phyloP scores from a whole-genome alignment of 352 stramenopile genomes.

The Globisporangium uncinulatum region DNA sequence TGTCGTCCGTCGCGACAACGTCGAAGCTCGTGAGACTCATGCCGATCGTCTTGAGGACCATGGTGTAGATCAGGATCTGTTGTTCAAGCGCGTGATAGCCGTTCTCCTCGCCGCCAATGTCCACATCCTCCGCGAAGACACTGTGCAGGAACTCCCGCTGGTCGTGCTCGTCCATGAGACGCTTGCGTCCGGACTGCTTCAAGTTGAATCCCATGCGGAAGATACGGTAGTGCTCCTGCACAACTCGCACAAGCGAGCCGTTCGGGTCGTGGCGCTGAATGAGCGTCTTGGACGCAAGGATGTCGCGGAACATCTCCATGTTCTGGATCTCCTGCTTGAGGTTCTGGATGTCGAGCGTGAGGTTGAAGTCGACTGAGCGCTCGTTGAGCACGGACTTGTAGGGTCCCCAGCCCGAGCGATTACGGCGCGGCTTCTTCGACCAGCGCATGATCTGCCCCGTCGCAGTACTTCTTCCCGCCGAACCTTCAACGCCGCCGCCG shows the following conservation, averaged over 20 bases:
- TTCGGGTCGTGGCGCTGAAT: slow-evolving; percentile 16
- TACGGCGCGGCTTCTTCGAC: slow-evolving; percentile 7
- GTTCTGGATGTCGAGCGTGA: slow-evolving; percentile 33
- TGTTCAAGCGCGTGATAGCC: slow-evolving; percentile 32
- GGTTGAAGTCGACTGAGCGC: slow-evolving; percentile 24
- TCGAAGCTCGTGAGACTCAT: slow-evolving; percentile 24
- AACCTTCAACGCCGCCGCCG: background rate
- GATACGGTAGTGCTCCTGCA: slow-evolving; percentile 22
- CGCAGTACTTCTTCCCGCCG: background rate
- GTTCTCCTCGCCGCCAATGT: slow-evolving; percentile 25
- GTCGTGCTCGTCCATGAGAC: slow-evolving; percentile 16
- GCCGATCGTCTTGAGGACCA: slow-evolving; percentile 33
- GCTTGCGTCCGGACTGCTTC: slow-evolving; percentile 9
- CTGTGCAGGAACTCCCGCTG: slow-evolving; percentile 32
- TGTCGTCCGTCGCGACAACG: slow-evolving; percentile 26
- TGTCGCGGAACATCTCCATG: slow-evolving; percentile 19
- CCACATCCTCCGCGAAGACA: slow-evolving; percentile 28
- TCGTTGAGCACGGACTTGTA: slow-evolving; percentile 21
- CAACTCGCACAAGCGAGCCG: slow-evolving; percentile 22
- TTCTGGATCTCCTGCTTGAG: slow-evolving; percentile 31
- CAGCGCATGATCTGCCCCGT: background rate
- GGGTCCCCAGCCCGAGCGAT: slow-evolving; percentile 11
- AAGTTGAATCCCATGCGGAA: slow-evolving; percentile 20
- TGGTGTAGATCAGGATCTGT: slow-evolving; percentile 38
- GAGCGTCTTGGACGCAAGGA: slow-evolving; percentile 21